phyloP scores from a whole-genome alignment of 2,329 filamentous ascomycete species.

The Stagonosporopsis chrysanthemi region DNA sequence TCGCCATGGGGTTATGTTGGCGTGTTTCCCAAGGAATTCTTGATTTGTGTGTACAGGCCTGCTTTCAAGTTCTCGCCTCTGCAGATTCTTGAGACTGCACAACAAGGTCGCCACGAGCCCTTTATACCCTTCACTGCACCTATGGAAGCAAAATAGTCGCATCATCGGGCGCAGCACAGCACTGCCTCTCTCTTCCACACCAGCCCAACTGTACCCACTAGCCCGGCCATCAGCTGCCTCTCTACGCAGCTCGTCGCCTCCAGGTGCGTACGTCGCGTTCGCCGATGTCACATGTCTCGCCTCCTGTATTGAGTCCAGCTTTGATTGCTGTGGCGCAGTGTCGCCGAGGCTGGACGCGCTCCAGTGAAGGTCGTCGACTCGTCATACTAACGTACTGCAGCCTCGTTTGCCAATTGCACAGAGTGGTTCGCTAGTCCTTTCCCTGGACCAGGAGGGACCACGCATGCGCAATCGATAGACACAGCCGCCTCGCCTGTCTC shows the following conservation, averaged over 20 bases:
- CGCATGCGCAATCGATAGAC: slow-evolving; percentile 19
- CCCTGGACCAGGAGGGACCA: slow-evolving; percentile 6
- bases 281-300: slow-evolving; percentile 4
- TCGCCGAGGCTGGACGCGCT: background rate
- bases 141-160: slow-evolving; percentile 12
- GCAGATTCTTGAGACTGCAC: background rate
- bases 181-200: slow-evolving; percentile 13
- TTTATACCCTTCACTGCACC: background rate
- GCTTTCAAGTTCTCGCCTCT: background rate
- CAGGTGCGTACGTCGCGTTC: slow-evolving; percentile 18
- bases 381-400: slow-evolving; percentile 2
- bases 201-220: background rate
- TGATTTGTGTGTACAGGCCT: slow-evolving; percentile 4
- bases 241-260: slow-evolving; percentile 18
- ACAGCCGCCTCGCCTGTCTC: slow-evolving; percentile 4
- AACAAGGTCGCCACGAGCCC: background rate
- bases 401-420: slow-evolving; percentile 3
- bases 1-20: slow-evolving; percentile 16
- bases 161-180: slow-evolving; percentile 11
- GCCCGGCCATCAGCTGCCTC: slow-evolving; percentile 8
- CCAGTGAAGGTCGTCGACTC: background rate
- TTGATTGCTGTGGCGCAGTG: slow-evolving; percentile 15
- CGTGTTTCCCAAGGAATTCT: slow-evolving; percentile 1
- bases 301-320: slow-evolving; percentile 6
- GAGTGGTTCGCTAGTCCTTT: slow-evolving; percentile 2